Evolutionary conservation across 164 flowering plant genomes (phyloP).

Genomic region (Kingdonia uniflora): DNA sequence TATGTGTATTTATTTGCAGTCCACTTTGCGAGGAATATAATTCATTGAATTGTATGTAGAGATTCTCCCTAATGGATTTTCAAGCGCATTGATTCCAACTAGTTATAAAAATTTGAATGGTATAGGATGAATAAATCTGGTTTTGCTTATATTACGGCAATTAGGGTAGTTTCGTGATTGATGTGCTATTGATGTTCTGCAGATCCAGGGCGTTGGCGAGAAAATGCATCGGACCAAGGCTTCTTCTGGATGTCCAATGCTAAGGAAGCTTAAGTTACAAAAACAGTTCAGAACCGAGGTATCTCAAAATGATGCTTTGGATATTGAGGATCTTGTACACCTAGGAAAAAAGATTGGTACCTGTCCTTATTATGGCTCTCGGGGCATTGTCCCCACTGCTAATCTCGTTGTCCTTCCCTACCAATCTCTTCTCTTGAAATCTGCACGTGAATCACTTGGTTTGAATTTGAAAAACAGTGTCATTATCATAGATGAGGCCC

Average conservation of each 20-base stretch:
- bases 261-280: constrained; percentile 53
- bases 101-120: no score
- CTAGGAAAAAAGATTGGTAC: constrained; percentile 65
- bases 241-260: constrained; percentile 88
- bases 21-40: no score
- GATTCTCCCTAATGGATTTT: no score
- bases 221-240: constrained; percentile 43
- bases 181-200: constrained; percentile 14
- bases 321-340: constrained; percentile 87
- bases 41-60: no score
- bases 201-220: constrained; percentile 46
- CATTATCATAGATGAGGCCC: constrained; percentile 95
- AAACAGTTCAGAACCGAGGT: constrained; percentile 46
- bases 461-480: constrained; percentile 65
- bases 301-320: constrained; percentile 55
- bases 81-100: no score
- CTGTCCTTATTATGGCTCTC: constrained; percentile 95
- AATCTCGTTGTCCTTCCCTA: constrained; percentile 92
- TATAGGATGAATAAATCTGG: no score
- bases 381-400: constrained; percentile 65
- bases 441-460: constrained; percentile 88
- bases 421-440: constrained; percentile 89
- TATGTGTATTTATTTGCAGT: no score
- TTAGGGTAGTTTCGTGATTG: no score
- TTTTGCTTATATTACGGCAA: no score